Evolutionary conservation across 805 yeast genomes (phyloP).

Genomic region (Candida tallmaniae): DNA sequence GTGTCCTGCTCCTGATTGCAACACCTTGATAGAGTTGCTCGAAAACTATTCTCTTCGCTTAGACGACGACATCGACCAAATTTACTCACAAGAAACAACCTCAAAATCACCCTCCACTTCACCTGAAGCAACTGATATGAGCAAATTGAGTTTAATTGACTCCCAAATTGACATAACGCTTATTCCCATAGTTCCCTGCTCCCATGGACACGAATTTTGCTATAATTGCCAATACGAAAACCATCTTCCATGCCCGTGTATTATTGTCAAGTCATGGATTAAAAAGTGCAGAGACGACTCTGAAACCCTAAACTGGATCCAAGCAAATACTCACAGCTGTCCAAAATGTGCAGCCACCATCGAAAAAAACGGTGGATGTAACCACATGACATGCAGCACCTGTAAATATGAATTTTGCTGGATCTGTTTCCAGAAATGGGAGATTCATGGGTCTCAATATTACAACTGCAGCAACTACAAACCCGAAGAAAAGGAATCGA

Average conservation of each 20-base stretch:
- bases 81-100: constrained; percentile 4
- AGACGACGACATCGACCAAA: constrained; percentile 10
- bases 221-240: constrained; percentile 68
- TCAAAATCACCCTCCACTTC: constrained; percentile 2
- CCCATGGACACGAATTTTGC: constrained; percentile 68
- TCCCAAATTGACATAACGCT: constrained; percentile 9
- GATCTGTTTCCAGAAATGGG: constrained; percentile 84
- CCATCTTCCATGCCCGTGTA: constrained; percentile 85
- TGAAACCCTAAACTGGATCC: constrained; percentile 84
- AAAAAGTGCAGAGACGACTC: constrained; percentile 80
- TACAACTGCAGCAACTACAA: constrained; percentile 63
- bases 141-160: not conserved
- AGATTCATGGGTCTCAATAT: constrained; percentile 54
- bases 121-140: not conserved
- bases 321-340: constrained; percentile 79
- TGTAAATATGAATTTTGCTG: constrained; percentile 86
- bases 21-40: constrained; percentile 44
- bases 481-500: constrained; percentile 36
- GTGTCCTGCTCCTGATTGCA: constrained; percentile 88
- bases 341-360: constrained; percentile 76
- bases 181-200: constrained; percentile 70
- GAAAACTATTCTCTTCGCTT: constrained; percentile 5
- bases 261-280: constrained; percentile 64
- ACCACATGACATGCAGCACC: constrained; percentile 86
- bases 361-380: constrained; percentile 95